Evolutionary conservation across 352 stramenopile genomes (phyloP), one percentile per base, ranked within the genome.

Genomic region (Phytophthora constricta): DNA sequence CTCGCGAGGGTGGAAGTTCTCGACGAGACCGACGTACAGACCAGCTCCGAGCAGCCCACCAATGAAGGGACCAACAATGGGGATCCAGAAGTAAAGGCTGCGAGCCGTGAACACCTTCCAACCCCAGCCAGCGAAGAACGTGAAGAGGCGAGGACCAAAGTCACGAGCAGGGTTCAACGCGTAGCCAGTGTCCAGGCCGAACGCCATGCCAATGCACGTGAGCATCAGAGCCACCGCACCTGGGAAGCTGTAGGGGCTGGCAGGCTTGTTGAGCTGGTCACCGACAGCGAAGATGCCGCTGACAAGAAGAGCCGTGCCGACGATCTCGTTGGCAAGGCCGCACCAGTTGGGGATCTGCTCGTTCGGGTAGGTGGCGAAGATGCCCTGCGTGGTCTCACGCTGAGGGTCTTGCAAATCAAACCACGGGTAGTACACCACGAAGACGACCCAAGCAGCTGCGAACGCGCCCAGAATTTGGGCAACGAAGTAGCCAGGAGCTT

Each of bases 341-440:
- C 62, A 80, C 53, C 61, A 74, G 49, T 80, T 79, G 7, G 79
- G 73, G 23, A 84, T 68, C 31, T 77, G 45, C 14, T 27, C 68
- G 52, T 78, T 75, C 28, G 74, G 79, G 59, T 81, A 85, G n/a
- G 79, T 85, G 14, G 75, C 73, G 47, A 87, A 87, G 22, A 87
- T 76, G 9, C 74, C 73, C 10, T 80, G 74, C 1, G 76, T 82
- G 11, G 68, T 68, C n/a, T 53, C 45, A 8, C 68, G 68, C 17
- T 70, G 25, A 1, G 82, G 80, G 51, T 91, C 78, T n/a, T 79
- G 58, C 19, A 66, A 59, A 42, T 85, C 69, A 50, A 87, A 84
- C 63, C 74, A 74, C 43, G 72, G 82, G 64, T 87, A 88, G 65
- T 91, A 89, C 19, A 89, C 69, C 45, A 87, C 62, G 48, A 82